Conservation (phyloP, 2,329 filamentous ascomycete species). For the Phialemonium atrogriseum region DNA sequence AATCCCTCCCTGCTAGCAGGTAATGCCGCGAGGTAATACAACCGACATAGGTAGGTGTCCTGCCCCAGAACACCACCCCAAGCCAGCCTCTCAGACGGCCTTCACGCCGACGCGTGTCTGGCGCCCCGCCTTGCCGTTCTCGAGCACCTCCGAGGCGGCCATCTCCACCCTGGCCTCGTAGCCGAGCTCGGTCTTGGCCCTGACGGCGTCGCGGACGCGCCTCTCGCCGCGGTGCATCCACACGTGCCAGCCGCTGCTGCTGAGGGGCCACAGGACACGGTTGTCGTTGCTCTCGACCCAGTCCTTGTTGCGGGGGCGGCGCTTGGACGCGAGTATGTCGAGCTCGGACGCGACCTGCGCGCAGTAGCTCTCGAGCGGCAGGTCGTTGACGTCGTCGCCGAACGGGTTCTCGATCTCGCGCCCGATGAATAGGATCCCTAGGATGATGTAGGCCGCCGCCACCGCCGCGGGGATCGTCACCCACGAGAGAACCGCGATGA, state of each 20-base stretch:
- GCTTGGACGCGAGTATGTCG: slow-evolving; percentile 51
- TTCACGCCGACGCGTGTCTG: too few relatives aligned
- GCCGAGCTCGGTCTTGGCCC: slow-evolving; percentile 24
- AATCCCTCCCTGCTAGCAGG: too few relatives aligned
- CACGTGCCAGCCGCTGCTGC: slow-evolving; percentile 33
- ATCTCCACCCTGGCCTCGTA: slow-evolving; percentile 19
- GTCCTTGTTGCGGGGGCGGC: slow-evolving; percentile 39
- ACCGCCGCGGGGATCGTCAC: slow-evolving; percentile 63
- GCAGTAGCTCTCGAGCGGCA: slow-evolving; percentile 58
- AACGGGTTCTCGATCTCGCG: slow-evolving; percentile 65
- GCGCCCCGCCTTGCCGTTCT: too few relatives aligned
- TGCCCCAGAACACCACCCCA: too few relatives aligned
- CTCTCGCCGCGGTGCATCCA: slow-evolving; percentile 39
- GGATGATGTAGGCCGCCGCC: slow-evolving; percentile 62
- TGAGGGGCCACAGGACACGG: slow-evolving; percentile 30
- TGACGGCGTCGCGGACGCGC: slow-evolving; percentile 34
- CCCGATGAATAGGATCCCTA: slow-evolving; percentile 59
- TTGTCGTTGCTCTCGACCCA: slow-evolving; percentile 35
- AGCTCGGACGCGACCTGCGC: slow-evolving; percentile 56
- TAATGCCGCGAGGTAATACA: too few relatives aligned
- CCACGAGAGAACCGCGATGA: slow-evolving; percentile 52
- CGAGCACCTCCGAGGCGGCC: slow-evolving; percentile 1
- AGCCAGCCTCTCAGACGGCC: too few relatives aligned
- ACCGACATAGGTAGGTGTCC: too few relatives aligned
- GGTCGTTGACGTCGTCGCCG: slow-evolving; percentile 60